Evolutionary conservation across 208 protist genomes (phyloP), one percentile per base, ranked within the genome.

Genomic region (Leishmania mexicana): DNA sequence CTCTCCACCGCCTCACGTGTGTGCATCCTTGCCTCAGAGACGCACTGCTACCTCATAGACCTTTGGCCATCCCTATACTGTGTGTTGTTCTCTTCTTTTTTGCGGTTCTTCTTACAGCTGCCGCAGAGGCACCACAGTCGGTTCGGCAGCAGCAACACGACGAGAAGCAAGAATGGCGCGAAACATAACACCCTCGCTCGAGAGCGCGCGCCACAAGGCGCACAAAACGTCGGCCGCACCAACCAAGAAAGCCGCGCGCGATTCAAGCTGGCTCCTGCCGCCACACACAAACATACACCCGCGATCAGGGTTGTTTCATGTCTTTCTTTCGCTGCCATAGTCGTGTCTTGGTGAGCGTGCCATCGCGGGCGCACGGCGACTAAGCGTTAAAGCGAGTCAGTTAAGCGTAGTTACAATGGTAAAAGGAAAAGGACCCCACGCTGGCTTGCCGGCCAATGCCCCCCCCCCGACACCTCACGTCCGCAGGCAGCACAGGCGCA

Each of bases 381-480:
- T 31, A 64, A 6, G 11, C 40, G 24, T 35, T 28, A 53, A 54
- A 53, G 24, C 19, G 70, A 74, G n/a, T 72, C 70, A 35, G 38
- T 83, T 87, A 83, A 80, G 51, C 79, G 71, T 74, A 60, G 70
- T 79, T 70, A 84, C 38, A 21, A 62, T 28, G 17, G 49, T 10
- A 54, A 76, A 77, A 64, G 2, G 17, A 75, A 75, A 81, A 81
- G n/a, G 35, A 64, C 7, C 7, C 8, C 67, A n/a, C 40, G 13
- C 24, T 31, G 70, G n/a, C 24, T 2, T 53, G n/a, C 45, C 19
- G 54, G 21, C 8, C 70, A 5, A 45, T 53, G 28, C 24, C 49
- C 45, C 42, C 24, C 49, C 45, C 42, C 45, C 67, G 10, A 49
- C 45, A 70, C 2, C 21, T 24, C 19, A 74, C 21, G 13, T 45